Percentiles rank a stretch among this genome's conserved stretches.
Evolutionary conservation across 805 yeast genomes (phyloP).

Genomic region (Metschnikowia cerradonensis): DNA sequence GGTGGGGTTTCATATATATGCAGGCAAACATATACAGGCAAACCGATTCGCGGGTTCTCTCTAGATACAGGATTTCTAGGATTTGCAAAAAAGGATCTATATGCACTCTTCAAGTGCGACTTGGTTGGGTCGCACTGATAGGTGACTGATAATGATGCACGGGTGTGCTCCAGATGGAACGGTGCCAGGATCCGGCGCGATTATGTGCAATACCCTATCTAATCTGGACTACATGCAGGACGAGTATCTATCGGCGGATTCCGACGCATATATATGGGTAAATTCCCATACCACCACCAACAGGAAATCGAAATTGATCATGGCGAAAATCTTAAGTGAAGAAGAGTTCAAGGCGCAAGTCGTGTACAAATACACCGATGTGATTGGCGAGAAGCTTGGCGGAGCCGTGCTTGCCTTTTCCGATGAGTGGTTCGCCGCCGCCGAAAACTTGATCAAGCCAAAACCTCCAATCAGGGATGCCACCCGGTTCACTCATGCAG

Average conservation of each 20-base stretch:
- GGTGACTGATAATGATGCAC: neutral
- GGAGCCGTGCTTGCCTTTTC: slow-evolving; percentile 66
- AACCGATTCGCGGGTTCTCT: neutral
- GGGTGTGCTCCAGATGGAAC: neutral
- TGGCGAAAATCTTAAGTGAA: slow-evolving; percentile 18
- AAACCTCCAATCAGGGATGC: slow-evolving; percentile 77
- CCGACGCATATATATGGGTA: neutral
- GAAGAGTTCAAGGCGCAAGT: slow-evolving; percentile 44
- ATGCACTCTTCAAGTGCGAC: too few species aligned
- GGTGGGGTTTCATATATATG: too few species aligned
- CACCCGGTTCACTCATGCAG: slow-evolving; percentile 72
- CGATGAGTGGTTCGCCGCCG: slow-evolving; percentile 96
- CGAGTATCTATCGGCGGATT: neutral
- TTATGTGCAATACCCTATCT: neutral
- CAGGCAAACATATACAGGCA: neutral
- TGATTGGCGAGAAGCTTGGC: slow-evolving; percentile 80
- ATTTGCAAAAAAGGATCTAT: too few species aligned
- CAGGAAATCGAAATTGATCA: slow-evolving; percentile 1
- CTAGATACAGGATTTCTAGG: too few species aligned
- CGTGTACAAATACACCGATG: slow-evolving; percentile 62
- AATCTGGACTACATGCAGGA: too few species aligned
- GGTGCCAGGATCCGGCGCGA: neutral
- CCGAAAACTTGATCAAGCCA: slow-evolving; percentile 80
- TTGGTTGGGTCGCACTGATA: neutral
- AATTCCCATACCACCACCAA: neutral